Base-by-base conservation (phyloP, 2,329 filamentous ascomycete species). In the Zasmidium cellare region DNA sequence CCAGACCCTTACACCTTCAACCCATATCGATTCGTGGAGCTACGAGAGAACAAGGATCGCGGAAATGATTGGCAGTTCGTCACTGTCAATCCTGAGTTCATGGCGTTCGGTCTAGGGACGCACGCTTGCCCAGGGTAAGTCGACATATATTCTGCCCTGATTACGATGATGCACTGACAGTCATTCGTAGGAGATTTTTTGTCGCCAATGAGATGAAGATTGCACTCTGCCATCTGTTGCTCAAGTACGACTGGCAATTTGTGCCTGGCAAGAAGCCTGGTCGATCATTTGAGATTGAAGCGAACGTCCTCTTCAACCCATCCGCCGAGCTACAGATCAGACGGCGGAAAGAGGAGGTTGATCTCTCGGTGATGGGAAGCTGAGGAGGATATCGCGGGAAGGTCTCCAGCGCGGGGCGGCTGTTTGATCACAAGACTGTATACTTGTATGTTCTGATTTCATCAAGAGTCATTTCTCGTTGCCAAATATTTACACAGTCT, bases 171-270 rank as follows among this genome's bases (percentile, higher is more conserved):
- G 35, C 5, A 22, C 47, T 49, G 47, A 24, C 23, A 7, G 5
- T 6, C n/a, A n/a, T n/a, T 47, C 69, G 70, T 14, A 71, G 72
- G 5, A 63, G 71, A 20, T 72, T 73, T 61, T 72, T 75, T 44
- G 72, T 67, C 25, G 53, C 62, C 16, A 70, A 68, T 41, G 68
- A 71, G 53, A 65, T 73, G 51, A 75, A 74, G 54, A 65, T 74
- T 18, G 56, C 65, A 1, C 53, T 75, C 11, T 66, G 62, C n/a
- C 63, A 71, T 47, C 53, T 74, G 19, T 55, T 73, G 45, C 57
- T 72, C 38, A 66, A 71, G 51, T 74, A 74, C 54, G 72, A 75
- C 56, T 64, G 69, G 47, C 59, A 46, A 25, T 20, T 45, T 28
- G 46, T 56, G 24, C 53, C 53, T n/a, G 53, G 45, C 2, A 11